Evolutionary conservation across 805 yeast genomes (phyloP).

Genomic region (Torulaspora delbrueckii): DNA sequence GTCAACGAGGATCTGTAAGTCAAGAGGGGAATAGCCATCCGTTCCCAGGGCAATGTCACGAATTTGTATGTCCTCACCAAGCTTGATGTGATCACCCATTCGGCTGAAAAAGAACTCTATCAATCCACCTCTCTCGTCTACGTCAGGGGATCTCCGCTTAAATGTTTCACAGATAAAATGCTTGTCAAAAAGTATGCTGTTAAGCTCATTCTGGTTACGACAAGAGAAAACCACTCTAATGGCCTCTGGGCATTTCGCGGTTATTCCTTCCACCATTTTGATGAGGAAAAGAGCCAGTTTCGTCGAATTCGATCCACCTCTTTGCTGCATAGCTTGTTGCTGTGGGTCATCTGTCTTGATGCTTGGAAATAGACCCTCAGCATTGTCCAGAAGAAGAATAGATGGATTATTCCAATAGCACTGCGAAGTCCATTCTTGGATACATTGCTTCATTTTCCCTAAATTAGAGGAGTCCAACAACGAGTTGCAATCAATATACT

Average conservation of each 20-base stretch:
- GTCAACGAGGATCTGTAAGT: constrained; percentile 65
- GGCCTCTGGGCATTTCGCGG: constrained; percentile 33
- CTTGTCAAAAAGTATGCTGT: constrained; percentile 54
- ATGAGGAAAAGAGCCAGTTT: constrained; percentile 63
- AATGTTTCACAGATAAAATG: constrained; percentile 65
- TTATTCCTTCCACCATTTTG: constrained; percentile 41
- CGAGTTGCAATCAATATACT: constrained; percentile 51
- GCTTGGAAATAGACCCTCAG: constrained; percentile 61
- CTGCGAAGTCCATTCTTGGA: constrained; percentile 41
- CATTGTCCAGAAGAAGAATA: constrained; percentile 67
- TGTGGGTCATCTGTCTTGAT: constrained; percentile 39
- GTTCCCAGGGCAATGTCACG: constrained; percentile 61
- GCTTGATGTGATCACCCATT: constrained; percentile 24
- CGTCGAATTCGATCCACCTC: constrained; percentile 53
- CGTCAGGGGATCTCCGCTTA: constrained; percentile 64
- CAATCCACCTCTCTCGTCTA: constrained; percentile 49
- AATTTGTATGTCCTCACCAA: constrained; percentile 42
- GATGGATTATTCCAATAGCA: constrained; percentile 78
- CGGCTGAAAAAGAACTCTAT: constrained; percentile 41
- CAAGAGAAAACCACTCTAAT: constrained; percentile 61
- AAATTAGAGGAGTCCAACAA: constrained; percentile 25
- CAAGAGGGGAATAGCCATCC: constrained; percentile 87
- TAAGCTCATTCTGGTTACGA: constrained; percentile 58
- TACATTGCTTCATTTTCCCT: constrained; percentile 40
- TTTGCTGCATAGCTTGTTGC: constrained; percentile 11